Evolutionary conservation across 2,329 filamentous ascomycete species (phyloP), one percentile per base, ranked within the genome.

Genomic region (Diaporthe longicolla): DNA sequence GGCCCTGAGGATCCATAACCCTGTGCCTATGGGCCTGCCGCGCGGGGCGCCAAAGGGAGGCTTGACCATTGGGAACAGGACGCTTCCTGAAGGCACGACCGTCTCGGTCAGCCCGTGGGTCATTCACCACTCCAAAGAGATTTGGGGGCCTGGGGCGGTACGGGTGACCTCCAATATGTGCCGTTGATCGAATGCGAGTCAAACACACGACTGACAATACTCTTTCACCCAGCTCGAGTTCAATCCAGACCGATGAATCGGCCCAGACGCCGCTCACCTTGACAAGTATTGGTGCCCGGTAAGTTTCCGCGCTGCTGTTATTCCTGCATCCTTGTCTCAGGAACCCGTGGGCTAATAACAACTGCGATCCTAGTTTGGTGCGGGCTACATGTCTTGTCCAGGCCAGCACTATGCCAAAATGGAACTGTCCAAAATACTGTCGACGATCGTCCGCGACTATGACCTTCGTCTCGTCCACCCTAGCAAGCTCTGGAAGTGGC

Each of bases 21-120:
- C 81, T 3, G 79, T 77, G 26, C 77, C 81, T 0, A 78, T 81
- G 73, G 77, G 78, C 1, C 73, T 82, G 71, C 79, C 79, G 26
- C 78, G 82, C 10, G 74, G 79, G 29, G 80, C 78, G 9, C 76
- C 78, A 5, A 59, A 72, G 26, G 79, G 75, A 4, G 81, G 82
- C 7, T 29, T 79, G 21, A 76, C 58, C 4, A 76, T 82, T 17
- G 79, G 78, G 8, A 78, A 73, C 32, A 74, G 76, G 48, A 77
- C 74, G 21, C 74, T 83, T 43, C 79, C 80, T 0, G 77, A 77
- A 29, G 79, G 81, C 1, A 82, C 80, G 2, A 78, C 77, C 3
- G 57, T 80, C n/a, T 79, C 77, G 8, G 63, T 80, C n/a, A 79
- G 76, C 74, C 68, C 75, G 17, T 78, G 78, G 78, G 77, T 79